Base-by-base conservation (phyloP, 2,329 filamentous ascomycete species). In the Aspergillus sp. region DNA sequence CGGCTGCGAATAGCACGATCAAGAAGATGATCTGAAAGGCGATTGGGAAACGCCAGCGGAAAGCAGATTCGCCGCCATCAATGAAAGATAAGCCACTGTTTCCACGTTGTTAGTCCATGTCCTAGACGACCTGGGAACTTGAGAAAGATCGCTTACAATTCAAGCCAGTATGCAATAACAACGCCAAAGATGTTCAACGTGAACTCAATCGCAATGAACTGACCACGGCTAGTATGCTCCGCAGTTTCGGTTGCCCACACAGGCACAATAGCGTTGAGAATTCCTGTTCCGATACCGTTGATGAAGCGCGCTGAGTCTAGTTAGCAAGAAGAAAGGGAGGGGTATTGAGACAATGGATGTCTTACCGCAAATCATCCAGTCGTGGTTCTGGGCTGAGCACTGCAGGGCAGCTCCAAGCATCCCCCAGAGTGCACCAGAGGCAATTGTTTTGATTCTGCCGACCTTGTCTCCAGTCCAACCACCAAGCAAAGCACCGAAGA, bases 151-250 rank as follows among this genome's bases (percentile, higher is more conserved):
- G 68, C 72, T 3, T 67, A 77, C 75, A 83, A 86, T 63, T 80
- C 78, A 8, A 81, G 68, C 85, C 85, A 88, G 62, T 89, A 89
- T 3, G 82, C 74, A 36, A 86, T 77, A 18, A 86, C 83, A 0
- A 89, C 85, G 65, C 87, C 87, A 48, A 89, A 85, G 59, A 90
- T 89, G 66, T 90, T 91, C 8, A 90, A 72, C 0, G 87, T 90
- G 61, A 91, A 90, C 65, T 90, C 88, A 53, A 89, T 85, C 9
- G 86, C 85, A 56, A 90, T 84, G 61, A 89, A 89, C 48, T 85
- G 81, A 5, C 89, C 89, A 41, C 89, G 82, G 2, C 83, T 86
- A 0, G 82, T 89, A 65, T 89, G 85, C 39, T 87, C 83, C 0
- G 86, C 84, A 0, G 85, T 88, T 71, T 90, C 88, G 0, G 87